Evolutionary conservation across 2,329 filamentous ascomycete genomes (phyloP).

Genomic region (Zymoseptoria tritici): DNA sequence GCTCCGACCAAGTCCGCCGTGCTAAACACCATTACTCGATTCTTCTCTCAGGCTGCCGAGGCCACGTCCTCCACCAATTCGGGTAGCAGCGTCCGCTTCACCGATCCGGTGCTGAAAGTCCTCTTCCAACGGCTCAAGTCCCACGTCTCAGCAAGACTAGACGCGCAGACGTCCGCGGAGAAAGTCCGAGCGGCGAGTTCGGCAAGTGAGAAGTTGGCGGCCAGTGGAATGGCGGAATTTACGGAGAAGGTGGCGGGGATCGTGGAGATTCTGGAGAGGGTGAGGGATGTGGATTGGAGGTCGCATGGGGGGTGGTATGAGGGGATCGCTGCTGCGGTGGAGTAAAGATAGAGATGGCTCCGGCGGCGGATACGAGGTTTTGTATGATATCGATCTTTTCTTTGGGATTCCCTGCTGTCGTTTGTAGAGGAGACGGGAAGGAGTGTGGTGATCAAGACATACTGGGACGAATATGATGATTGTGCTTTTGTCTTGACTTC

Average conservation of each 20-base stretch:
- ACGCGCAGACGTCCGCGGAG: constrained; percentile 60
- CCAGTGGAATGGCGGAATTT: constrained; percentile 66
- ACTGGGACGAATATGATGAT: neutral
- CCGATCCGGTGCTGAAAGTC: constrained; percentile 58
- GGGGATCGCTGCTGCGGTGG: constrained; percentile 51
- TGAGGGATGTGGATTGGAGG: constrained; percentile 60
- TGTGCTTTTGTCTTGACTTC: neutral
- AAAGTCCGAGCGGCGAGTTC: constrained; percentile 62
- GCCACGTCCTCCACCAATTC: neutral
- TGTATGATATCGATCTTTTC: neutral
- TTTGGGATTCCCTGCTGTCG: neutral
- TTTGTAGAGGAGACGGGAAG: neutral
- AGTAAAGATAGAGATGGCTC: constrained; percentile 5
- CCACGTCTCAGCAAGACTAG: constrained; percentile 58
- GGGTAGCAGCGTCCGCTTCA: constrained; percentile 31
- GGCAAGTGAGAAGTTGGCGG: constrained; percentile 61
- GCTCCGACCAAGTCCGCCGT: constrained; percentile 39
- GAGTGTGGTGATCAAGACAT: neutral
- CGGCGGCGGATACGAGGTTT: too few species aligned
- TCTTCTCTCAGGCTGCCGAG: constrained; percentile 44
- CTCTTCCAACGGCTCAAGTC: constrained; percentile 59
- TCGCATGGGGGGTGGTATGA: constrained; percentile 67
- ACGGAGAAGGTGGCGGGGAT: constrained; percentile 61
- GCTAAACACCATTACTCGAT: constrained; percentile 39
- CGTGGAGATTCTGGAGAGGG: constrained; percentile 58